A percentile compares a stretch with the other conserved stretches of the same genome.
phyloP scores from a whole-genome alignment of 176 grass and related monocot genomes.

The Eremochloa ophiuroides region DNA sequence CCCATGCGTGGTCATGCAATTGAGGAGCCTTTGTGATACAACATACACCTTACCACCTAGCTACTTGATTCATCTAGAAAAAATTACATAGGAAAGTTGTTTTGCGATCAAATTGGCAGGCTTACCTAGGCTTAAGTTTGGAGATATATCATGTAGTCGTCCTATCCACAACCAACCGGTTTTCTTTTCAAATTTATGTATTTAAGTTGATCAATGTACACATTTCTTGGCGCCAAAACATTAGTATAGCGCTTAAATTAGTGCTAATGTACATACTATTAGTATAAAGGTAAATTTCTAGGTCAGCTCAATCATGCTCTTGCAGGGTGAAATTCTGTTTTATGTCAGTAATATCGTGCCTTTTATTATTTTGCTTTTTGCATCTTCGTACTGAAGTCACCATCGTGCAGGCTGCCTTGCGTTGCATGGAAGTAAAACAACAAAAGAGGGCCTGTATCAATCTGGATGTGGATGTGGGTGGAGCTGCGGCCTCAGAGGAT shows the following conservation, averaged over 20 bases:
- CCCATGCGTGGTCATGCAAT: too few relatives aligned
- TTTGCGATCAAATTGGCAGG: too few relatives aligned
- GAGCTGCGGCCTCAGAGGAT: conserved; percentile 2
- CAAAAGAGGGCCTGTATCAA: not conserved
- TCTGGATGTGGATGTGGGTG: conserved; percentile 5
- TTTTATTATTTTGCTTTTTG: not conserved
- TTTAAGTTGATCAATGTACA: not conserved
- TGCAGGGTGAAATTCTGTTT: not conserved
- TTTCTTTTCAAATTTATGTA: not conserved
- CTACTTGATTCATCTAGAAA: too few relatives aligned
- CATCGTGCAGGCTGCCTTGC: conserved; percentile 37
- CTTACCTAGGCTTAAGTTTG: not conserved
- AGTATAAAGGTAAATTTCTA: not conserved
- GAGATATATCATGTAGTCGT: not conserved
- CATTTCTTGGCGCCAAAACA: not conserved
- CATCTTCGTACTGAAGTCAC: not conserved
- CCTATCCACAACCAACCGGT: not conserved
- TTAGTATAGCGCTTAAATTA: not conserved
- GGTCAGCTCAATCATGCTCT: too few relatives aligned
- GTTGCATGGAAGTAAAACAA: conserved; percentile 34
- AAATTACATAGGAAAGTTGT: too few relatives aligned
- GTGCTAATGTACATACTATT: not conserved
- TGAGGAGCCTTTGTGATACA: too few relatives aligned
- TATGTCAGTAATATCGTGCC: not conserved
- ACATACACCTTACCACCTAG: too few relatives aligned